A percentile compares a stretch with the other conserved stretches of the same genome.
Conservation (phyloP, 352 stramenopile species). For the Aphanomyces astaci region DNA sequence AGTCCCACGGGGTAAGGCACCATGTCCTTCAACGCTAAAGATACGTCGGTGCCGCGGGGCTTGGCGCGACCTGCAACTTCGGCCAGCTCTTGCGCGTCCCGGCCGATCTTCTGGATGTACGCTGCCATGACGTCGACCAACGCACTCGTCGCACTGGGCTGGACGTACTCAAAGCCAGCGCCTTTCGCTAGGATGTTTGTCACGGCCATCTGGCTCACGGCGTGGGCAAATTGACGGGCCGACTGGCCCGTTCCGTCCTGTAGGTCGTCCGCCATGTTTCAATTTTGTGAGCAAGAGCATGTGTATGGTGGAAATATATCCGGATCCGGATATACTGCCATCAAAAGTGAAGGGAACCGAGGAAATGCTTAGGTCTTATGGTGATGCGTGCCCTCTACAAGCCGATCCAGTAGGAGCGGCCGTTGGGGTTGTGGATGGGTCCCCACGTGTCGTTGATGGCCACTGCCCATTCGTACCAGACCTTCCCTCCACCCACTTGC, state of each 20-base stretch:
- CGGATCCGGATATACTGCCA: no score
- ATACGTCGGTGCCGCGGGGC: conserved; percentile 39
- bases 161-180: conserved; percentile 47
- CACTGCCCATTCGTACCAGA: conserved; percentile 99
- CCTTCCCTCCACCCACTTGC: conserved; percentile 69
- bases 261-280: conserved; percentile 18
- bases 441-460: conserved; percentile 43
- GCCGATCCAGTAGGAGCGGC: conserved; percentile 92
- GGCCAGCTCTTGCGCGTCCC: conserved; percentile 40
- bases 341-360: no score
- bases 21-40: conserved; percentile 42
- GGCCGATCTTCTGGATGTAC: conserved; percentile 51
- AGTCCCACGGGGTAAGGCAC: conserved; percentile 37
- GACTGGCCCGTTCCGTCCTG: conserved; percentile 1
- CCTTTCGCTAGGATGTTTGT: conserved; percentile 37
- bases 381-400: conserved; percentile 44
- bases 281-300: background rate
- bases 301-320: background rate
- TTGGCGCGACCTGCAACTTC: conserved; percentile 48
- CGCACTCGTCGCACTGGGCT: conserved; percentile 42
- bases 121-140: conserved; percentile 46
- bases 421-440: conserved; percentile 95
- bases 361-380: background rate
- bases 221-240: conserved; percentile 33
- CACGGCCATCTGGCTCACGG: conserved; percentile 43